These are phyloP conservation scores for Penicillium sp. DNA, from an alignment of 2,329 filamentous ascomycete species.

Conservation along the genomic window DNA sequence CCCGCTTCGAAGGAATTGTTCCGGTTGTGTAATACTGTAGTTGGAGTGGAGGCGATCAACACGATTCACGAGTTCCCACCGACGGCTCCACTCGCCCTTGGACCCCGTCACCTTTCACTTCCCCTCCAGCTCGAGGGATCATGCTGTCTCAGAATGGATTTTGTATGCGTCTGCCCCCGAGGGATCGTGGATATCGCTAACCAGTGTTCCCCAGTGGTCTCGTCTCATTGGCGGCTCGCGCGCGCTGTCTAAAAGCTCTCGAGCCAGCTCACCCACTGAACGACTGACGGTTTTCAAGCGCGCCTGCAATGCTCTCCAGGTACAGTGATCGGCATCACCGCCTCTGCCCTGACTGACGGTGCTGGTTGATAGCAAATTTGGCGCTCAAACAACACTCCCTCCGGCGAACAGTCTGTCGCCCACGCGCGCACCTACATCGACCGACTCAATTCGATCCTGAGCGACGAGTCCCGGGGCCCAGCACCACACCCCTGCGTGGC, in stretches of 20 bases:
- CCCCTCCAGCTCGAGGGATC: slow-evolving; percentile 20
- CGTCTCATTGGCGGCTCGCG: slow-evolving; percentile 56
- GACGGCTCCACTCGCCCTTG: slow-evolving; percentile 19
- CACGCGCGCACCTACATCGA: slow-evolving; percentile 50
- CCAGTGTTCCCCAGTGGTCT: slow-evolving; percentile 48
- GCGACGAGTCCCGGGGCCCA: slow-evolving; percentile 81
- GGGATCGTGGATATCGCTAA: slow-evolving; percentile 7
- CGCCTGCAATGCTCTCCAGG: slow-evolving; percentile 55
- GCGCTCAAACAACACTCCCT: slow-evolving; percentile 50
- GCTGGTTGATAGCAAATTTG: slow-evolving; percentile 50
- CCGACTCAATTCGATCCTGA: slow-evolving; percentile 61
- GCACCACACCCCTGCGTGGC: slow-evolving; percentile 86
- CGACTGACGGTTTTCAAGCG: slow-evolving; percentile 57
- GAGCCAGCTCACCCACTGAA: slow-evolving; percentile 52
- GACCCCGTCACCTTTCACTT: slow-evolving; percentile 15
- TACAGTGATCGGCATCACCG: slow-evolving; percentile 22
- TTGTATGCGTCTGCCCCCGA: slow-evolving; percentile 34
- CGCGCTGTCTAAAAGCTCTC: slow-evolving; percentile 45
- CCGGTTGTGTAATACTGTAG: too few relatives aligned
- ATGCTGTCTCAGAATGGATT: slow-evolving; percentile 40
- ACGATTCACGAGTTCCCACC: slow-evolving; percentile 13
- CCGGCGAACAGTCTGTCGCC: slow-evolving; percentile 48
- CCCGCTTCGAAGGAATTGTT: too few relatives aligned
- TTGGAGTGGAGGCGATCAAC: slow-evolving; percentile 12
- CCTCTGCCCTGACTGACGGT: slow-evolving; percentile 6